Evolutionary conservation across 345 rosid species (phyloP).

Genomic region (Erodium maritimum): DNA sequence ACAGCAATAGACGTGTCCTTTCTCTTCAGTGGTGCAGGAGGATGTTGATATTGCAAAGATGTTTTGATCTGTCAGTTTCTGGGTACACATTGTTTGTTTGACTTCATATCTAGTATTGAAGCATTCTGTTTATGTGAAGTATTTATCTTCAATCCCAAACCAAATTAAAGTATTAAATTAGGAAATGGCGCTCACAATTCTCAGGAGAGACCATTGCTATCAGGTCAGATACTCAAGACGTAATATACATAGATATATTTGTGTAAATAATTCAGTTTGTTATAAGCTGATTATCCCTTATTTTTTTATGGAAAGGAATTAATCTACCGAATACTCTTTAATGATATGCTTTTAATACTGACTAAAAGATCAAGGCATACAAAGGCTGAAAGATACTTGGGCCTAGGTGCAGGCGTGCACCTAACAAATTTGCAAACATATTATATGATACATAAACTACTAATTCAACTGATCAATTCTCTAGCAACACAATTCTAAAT

Average conservation of each 20-base stretch:
- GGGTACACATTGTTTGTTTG: not conserved
- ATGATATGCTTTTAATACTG: no score
- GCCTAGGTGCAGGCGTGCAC: no score
- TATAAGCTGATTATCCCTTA: not conserved
- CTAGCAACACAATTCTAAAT: no score
- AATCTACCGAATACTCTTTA: no score
- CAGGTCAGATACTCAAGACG: not conserved
- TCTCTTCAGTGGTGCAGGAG: slow-evolving; percentile 30
- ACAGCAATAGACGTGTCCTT: slow-evolving; percentile 38
- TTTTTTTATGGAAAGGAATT: not conserved
- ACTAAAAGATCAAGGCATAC: no score
- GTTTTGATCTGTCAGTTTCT: no score
- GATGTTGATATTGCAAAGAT: not conserved
- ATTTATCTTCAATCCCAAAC: not conserved
- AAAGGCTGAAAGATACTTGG: no score
- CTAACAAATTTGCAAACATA: no score
- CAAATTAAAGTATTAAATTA: not conserved
- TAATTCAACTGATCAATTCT: no score
- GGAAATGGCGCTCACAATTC: not conserved
- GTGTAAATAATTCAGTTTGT: not conserved
- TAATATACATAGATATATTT: no score
- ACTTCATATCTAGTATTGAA: not conserved
- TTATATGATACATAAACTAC: no score
- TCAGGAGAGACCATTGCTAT: not conserved
- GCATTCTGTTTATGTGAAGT: no score